Percentiles rank a stretch among this genome's conserved stretches.
Evolutionary conservation across 192 early-diverging fungal species (phyloP).

Genomic region (Kappamyces sp.): DNA sequence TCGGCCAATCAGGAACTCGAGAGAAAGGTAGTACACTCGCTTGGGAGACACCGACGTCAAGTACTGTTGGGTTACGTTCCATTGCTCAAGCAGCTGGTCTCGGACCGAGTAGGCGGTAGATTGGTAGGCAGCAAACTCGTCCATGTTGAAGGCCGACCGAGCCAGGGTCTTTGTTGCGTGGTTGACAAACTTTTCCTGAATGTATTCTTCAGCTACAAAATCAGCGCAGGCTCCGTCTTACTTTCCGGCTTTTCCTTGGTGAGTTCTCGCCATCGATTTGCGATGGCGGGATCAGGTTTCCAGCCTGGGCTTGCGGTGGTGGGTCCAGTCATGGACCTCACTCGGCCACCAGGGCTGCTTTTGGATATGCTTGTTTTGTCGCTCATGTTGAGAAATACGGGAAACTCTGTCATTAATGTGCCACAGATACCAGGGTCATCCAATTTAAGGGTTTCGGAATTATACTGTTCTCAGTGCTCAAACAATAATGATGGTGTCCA

Average conservation of each 20-base stretch:
- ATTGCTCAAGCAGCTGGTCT: conserved; percentile 84
- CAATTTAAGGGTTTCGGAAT: too few species aligned
- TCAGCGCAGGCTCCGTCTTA: conserved; percentile 2
- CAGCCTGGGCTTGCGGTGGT: conserved; percentile 12
- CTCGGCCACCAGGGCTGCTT: neutral
- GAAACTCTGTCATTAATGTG: too few species aligned
- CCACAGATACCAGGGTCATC: too few species aligned
- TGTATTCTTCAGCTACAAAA: conserved; percentile 54
- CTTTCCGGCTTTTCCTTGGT: neutral
- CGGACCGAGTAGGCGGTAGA: conserved; percentile 86
- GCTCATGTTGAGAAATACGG: neutral
- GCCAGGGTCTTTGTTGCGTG: conserved; percentile 89
- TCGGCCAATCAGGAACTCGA: conserved; percentile 95
- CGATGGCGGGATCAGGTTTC: conserved; percentile 28
- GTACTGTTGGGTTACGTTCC: conserved; percentile 91
- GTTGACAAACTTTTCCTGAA: conserved; percentile 81
- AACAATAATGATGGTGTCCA: too few species aligned
- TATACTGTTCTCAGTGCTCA: too few species aligned
- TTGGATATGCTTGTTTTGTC: neutral
- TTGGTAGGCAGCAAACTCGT: conserved; percentile 88
- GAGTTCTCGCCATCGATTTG: conserved; percentile 22
- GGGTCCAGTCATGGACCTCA: conserved; percentile 17
- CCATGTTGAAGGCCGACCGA: conserved; percentile 82
- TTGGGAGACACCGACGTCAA: conserved; percentile 77
- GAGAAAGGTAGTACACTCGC: conserved; percentile 94